Evolutionary conservation across 1,284 basidiomycete genomes (phyloP).

Genomic region (Cryptococcus sp.): DNA sequence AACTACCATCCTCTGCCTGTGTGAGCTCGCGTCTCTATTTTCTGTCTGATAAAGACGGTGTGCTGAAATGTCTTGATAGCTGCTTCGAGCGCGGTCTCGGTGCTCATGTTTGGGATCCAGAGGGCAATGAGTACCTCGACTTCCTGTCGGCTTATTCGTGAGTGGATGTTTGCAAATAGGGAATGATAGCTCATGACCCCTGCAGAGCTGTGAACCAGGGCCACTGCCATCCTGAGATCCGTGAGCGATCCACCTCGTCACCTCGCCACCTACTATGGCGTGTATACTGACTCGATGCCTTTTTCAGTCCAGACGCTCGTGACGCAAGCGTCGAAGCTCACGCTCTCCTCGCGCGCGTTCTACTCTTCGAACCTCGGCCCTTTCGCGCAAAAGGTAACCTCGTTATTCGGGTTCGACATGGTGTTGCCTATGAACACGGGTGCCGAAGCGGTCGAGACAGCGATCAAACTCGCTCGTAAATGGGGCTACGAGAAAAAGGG

Average conservation of each 20-base stretch:
- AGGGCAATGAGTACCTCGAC: conserved; percentile 89
- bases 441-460: conserved; percentile 95
- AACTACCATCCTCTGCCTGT: conserved; percentile 96
- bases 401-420: conserved; percentile 87
- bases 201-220: conserved; percentile 82
- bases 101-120: conserved; percentile 93
- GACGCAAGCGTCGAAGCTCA: conserved; percentile 84
- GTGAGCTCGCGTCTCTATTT: conserved; percentile 29
- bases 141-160: conserved; percentile 97
- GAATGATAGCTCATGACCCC: conserved; percentile 3
- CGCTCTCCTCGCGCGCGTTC: conserved; percentile 93
- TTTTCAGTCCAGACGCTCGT: conserved; percentile 71
- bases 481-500: conserved; percentile 89
- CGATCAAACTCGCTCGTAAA: conserved; percentile 75
- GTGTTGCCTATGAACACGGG: conserved; percentile 99
- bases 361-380: conserved; percentile 89
- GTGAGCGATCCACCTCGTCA: conserved; percentile 20
- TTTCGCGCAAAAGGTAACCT: conserved; percentile 83
- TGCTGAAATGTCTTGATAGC: conserved; percentile 20
- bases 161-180: conserved; percentile 49
- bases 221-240: conserved; percentile 82
- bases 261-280: conserved; percentile 3
- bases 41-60: not conserved
- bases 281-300: not conserved
- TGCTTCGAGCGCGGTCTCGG: conserved; percentile 90